Evolutionary conservation across 257 asterid species (phyloP), one percentile per base, ranked within the genome.

Genomic region (Ocimum tenuiflorum): DNA sequence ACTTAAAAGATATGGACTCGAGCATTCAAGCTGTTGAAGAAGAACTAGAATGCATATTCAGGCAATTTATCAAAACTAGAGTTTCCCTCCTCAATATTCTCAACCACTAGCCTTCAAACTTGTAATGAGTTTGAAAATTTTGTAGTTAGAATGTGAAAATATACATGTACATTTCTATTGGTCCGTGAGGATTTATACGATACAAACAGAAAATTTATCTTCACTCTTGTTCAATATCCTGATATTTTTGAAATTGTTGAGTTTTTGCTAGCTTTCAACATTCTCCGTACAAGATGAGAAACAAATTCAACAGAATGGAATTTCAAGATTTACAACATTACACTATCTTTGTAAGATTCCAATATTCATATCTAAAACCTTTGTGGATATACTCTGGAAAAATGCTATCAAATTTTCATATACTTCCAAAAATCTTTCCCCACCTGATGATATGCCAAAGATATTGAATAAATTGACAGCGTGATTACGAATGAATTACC

Each of bases 71-170:
- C 47, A 74, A 63, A 67, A 61, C 80, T 13, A 63, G 81, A 61
- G 85, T 71, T n/a, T 82, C 60, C 15, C 72, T 79, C 57, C 84
- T 74, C 63, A 82, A 73, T 49, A 58, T 60, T 15, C 45, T 80
- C 62, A 80, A 45, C 43, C 57, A 71, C 57, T 74, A 71, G 71
- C 1, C 53, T 13, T 14, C 15, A 19, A 8, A 55, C 24, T 48
- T 52, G 10, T 8, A 0, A 3, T 35, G 55, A 9, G 59, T 41
- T 71, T 3, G 3, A 63, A 56, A 47, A 7, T 43, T 63, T 23
- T 60, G 18, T 60, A 50, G 19, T 10, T 48, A 39, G 39, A 8
- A 55, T 3, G 31, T 53, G 14, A 20, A 14, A 57, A 70, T n/a
- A 15, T 43, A 42, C 54, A 13, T 61, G 67, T 61, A 61, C 3